Base-by-base conservation (phyloP, 345 rosid species). In the Noccaea bulbosa region DNA sequence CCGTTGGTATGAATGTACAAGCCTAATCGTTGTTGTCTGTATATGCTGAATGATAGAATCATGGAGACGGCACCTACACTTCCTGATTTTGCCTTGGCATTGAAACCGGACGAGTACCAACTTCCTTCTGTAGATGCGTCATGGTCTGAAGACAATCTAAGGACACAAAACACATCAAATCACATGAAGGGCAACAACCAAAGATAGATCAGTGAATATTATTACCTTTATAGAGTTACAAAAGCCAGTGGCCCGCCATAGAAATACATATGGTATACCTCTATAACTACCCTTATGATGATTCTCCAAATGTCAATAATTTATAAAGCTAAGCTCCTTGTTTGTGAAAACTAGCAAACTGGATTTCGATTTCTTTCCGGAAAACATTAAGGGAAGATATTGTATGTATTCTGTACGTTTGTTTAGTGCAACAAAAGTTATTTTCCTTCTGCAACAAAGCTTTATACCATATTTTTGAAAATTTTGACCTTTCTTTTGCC, bases 11-110 rank as follows among this genome's bases (percentile, higher is more conserved):
- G 27, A 24, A 24, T 24, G 2, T 24, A 24, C 27, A 24, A 24
- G 27, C 27, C 27, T 24, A 3, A 24, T 24, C 27, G 27, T 24
- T 8, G 40, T 48, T 56, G n/a, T 49, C 11, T 15, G 54, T 54
- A 7, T 33, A 41, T 38, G 15, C 10, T 33, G 45, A 11, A 50
- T n/a, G 56, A 50, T 65, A 93, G 98, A 81, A 87, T 87, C 73
- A 87, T 83, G 90, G 98, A 91, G 85, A 89, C 96, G 2, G 96
- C 97, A 14, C 98, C 98, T 0, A 83, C 91, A 3, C 82, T 93
- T 72, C 98, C 98, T 7, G 98, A 91, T 80, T 93, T 93, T 67
- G 84, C 89, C 5, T 77, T 93, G 84, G 90, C 98, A 10, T 73
- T 93, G 78, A 91, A 87, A 82, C 96, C 98, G 0, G 97, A 93